Evolutionary conservation across 768 basidiomycete genomes (phyloP).

Genomic region (Pisolithus microcarpus): DNA sequence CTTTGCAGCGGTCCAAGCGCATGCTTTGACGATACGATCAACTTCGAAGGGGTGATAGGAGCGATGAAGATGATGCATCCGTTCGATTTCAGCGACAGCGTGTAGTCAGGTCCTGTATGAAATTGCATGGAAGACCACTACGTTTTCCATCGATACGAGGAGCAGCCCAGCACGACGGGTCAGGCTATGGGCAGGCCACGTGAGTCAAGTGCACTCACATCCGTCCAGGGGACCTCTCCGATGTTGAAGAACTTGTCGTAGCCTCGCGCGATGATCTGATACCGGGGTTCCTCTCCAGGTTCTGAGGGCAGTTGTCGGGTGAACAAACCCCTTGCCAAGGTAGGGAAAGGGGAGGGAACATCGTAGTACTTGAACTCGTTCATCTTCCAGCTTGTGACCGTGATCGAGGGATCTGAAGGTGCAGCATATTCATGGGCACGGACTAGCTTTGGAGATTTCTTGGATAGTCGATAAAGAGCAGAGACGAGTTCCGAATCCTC

Average conservation of each 20-base stretch:
- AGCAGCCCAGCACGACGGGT: background rate
- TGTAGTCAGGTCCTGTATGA: slow-evolving; percentile 72
- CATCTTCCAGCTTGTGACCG: slow-evolving; percentile 91
- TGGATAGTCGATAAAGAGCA: slow-evolving; percentile 45
- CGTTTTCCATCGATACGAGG: background rate
- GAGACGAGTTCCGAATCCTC: slow-evolving; percentile 57
- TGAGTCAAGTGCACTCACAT: slow-evolving; percentile 43
- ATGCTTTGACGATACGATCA: slow-evolving; percentile 91
- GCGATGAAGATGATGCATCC: slow-evolving; percentile 96
- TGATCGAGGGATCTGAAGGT: slow-evolving; percentile 47
- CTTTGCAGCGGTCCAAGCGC: slow-evolving; percentile 57
- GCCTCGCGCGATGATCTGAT: slow-evolving; percentile 76
- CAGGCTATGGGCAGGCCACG: background rate
- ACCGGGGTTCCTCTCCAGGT: slow-evolving; percentile 26
- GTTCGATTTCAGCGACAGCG: slow-evolving; percentile 87
- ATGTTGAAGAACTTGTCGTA: slow-evolving; percentile 99
- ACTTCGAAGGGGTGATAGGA: slow-evolving; percentile 63
- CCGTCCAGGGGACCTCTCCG: slow-evolving; percentile 92
- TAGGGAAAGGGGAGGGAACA: slow-evolving; percentile 87
- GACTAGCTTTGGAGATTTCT: slow-evolving; percentile 57
- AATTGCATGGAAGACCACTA: slow-evolving; percentile 72
- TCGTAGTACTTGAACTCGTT: slow-evolving; percentile 93
- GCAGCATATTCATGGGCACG: slow-evolving; percentile 49
- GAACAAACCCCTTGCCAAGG: slow-evolving; percentile 89
- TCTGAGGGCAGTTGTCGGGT: slow-evolving; percentile 43